Percentiles rank a stretch among this genome's conserved stretches.
phyloP scores from a whole-genome alignment of 208 protist genomes.

The Trypanosoma scelopori region DNA sequence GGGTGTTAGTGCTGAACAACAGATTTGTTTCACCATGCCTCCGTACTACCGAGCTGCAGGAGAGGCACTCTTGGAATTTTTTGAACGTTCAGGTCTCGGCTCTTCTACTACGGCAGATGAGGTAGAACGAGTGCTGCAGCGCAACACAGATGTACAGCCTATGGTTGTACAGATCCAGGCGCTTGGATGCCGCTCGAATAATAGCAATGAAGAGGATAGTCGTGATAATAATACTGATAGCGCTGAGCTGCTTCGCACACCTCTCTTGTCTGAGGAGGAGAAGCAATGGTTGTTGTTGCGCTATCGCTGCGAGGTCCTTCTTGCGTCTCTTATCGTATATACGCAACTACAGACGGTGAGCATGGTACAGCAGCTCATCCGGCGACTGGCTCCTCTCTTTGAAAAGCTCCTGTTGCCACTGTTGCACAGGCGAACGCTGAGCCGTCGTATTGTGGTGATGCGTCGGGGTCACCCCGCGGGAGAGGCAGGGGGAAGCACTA shows the following conservation, averaged over 20 bases:
- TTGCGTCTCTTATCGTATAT: constrained; percentile 66
- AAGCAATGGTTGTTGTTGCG: constrained; percentile 48
- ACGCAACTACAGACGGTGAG: constrained; percentile 72
- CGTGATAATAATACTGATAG: constrained; percentile 5
- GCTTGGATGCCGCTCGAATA: constrained; percentile 26
- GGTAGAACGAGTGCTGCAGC: constrained; percentile 46
- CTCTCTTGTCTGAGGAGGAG: constrained; percentile 32
- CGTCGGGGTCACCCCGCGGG: background rate
- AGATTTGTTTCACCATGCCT: constrained; percentile 48
- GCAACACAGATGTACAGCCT: constrained; percentile 43
- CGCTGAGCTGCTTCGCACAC: constrained; percentile 12
- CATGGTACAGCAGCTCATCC: constrained; percentile 65
- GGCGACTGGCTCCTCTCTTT: constrained; percentile 66
- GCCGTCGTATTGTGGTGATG: constrained; percentile 8
- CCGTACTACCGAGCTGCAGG: constrained; percentile 68
- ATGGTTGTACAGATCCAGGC: constrained; percentile 77
- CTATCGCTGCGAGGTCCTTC: constrained; percentile 70
- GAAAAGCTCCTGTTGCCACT: constrained; percentile 29
- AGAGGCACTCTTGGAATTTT: constrained; percentile 45
- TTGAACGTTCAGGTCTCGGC: constrained; percentile 35
- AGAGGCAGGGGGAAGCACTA: background rate
- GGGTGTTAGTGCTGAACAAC: constrained; percentile 18
- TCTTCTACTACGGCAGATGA: constrained; percentile 36
- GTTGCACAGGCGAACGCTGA: constrained; percentile 16
- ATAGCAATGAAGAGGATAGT: constrained; percentile 14